A percentile compares a stretch with the other conserved stretches of the same genome.
phyloP scores from a whole-genome alignment of 1,139 yeast genomes.

The Candida sp. region DNA sequence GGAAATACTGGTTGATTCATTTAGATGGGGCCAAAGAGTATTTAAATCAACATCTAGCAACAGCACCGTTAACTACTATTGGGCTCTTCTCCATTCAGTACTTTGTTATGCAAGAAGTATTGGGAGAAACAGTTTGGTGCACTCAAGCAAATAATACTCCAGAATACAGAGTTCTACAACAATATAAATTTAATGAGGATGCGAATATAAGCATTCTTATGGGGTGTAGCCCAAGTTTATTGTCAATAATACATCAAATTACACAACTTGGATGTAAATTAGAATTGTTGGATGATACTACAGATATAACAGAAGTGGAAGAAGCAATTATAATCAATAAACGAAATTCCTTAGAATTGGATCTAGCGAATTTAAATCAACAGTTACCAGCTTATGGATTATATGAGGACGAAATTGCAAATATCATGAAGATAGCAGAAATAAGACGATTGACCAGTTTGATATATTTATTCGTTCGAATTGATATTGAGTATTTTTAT shows the following conservation, averaged over 20 bases:
- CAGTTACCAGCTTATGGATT: constrained; percentile 9
- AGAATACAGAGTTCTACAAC: constrained; percentile 21
- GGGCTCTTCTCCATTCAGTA: constrained; percentile 29
- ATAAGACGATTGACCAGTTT: constrained; percentile 29
- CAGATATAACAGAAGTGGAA: neutral
- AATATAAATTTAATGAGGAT: constrained; percentile 24
- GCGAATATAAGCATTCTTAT: constrained; percentile 29
- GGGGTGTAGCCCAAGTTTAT: constrained; percentile 34
- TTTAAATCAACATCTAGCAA: constrained; percentile 17
- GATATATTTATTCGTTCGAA: constrained; percentile 28
- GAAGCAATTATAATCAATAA: constrained; percentile 11
- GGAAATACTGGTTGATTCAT: constrained; percentile 30
- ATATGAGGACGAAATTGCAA: constrained; percentile 7
- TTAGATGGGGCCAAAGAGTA: constrained; percentile 31
- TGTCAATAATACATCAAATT: constrained; percentile 27
- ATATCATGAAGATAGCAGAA: constrained; percentile 24
- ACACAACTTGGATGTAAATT: constrained; percentile 29
- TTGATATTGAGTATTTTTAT: constrained; percentile 16
- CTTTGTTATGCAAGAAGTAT: constrained; percentile 35
- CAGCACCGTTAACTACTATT: constrained; percentile 18
- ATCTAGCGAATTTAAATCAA: constrained; percentile 18
- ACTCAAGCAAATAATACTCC: constrained; percentile 3
- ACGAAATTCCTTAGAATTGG: constrained; percentile 13
- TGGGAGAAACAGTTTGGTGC: constrained; percentile 38
- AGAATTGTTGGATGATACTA: constrained; percentile 21